Base-by-base conservation (phyloP, 805 yeast genomes). In the Zygosaccharomyces bailii region DNA sequence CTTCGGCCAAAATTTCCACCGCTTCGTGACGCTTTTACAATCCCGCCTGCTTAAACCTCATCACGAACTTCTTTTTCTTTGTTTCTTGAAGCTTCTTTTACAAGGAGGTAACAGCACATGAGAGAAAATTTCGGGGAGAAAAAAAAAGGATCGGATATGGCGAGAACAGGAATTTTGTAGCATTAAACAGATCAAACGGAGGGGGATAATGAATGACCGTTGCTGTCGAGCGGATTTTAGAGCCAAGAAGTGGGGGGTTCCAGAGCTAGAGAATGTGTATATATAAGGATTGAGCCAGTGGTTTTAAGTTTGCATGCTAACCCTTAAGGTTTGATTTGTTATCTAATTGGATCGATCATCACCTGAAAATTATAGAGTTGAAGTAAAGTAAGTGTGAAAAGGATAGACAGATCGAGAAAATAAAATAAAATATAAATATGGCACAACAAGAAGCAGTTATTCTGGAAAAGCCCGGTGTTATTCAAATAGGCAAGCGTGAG, bases 401-500 rank as follows among this genome's bases (percentile, higher is more conserved):
- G 7, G 29, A 11, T 13, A 2, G 18, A 31, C 5, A 21, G 25
- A 6, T 9, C 25, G 9, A 9, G 9, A 21, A 6, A 21, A 9
- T 21, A 21, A 9, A 6, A 21, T 6, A 9, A 39, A 9, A 29
- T 17, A 16, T 23, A 14, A 37, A 38, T 4, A 43, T 50, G 50
- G 56, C 52, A 11, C 53, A 52, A 20, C 46, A 49, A 29, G 61
- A 86, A 11, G 52, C 52, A 34, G 72, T 86, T 48, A 90, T 87
- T 7, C 70, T 88, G 36, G 75, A 78, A 56, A 75, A 78, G 57
- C 70, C 80, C 49, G 80, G 80, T 55, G 78, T 78, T 42, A 83
- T 87, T 53, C 68, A 70, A 25, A 75, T 79, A 49, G 91, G 85
- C 65, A 75, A 80, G 41, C 75, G 84, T 52, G 84, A 85, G 2